Evolutionary conservation across 192 early-diverging fungal genomes (phyloP).

Genomic region (Backusella luteola): DNA sequence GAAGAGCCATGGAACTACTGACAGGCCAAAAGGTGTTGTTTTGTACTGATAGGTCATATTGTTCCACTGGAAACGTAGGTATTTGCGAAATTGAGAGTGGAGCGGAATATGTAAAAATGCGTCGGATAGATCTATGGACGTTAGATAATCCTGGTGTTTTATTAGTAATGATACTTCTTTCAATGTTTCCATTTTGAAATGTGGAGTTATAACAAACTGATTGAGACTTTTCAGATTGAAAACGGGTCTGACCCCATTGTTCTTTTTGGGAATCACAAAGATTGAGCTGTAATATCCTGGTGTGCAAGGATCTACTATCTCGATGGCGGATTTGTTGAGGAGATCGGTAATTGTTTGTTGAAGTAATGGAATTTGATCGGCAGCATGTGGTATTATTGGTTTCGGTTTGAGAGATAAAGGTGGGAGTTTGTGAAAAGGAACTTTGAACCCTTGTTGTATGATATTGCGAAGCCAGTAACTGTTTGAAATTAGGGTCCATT

Average conservation of each 20-base stretch:
- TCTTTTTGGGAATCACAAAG: conserved; percentile 31
- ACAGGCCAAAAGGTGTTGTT: conserved; percentile 2
- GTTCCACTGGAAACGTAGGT: conserved; percentile 33
- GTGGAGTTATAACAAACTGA: neutral
- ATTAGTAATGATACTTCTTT: neutral
- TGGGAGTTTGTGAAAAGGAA: neutral
- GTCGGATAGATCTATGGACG: conserved; percentile 35
- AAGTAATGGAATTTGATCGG: neutral
- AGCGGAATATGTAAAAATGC: conserved; percentile 39
- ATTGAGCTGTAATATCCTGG: conserved; percentile 20
- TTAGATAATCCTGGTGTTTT: conserved; percentile 24
- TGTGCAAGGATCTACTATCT: neutral
- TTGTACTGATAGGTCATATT: conserved; percentile 25
- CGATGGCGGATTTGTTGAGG: neutral
- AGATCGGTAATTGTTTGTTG: neutral
- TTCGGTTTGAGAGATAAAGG: neutral
- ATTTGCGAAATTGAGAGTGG: conserved; percentile 15
- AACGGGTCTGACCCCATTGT: conserved; percentile 23
- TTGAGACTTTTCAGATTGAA: conserved; percentile 25
- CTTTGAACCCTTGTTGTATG: neutral
- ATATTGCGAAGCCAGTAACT: neutral
- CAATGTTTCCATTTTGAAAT: conserved; percentile 34
- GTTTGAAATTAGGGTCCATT: neutral
- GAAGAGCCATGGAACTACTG: neutral
- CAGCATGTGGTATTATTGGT: conserved; percentile 1